Base-by-base conservation (phyloP, 192 early-diverging fungal species). In the Blastocladiella britannica region DNA sequence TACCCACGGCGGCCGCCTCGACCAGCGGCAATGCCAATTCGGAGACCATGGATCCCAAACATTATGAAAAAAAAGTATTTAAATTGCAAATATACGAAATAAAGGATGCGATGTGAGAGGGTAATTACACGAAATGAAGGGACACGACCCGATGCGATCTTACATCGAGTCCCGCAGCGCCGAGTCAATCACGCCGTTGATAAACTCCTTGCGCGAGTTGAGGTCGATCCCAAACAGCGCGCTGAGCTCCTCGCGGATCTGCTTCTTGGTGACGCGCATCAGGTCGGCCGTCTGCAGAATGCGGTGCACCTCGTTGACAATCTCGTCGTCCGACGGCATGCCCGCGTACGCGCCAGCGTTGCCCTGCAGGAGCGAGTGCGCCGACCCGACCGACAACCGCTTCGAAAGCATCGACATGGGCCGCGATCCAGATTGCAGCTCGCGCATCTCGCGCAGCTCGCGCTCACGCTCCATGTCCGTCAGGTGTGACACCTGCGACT, bases 171-270 rank as follows among this genome's bases (percentile, higher is more conserved):
- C 65, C 56, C 70, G 72, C 22, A 76, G 59, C 51, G 68, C 67
- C 59, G 59, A 68, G 61, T 90, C 87, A 60, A 97, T 94, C 61
- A 79, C 82, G 56, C 71, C 69, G 67, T 93, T 94, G 71, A 95
- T 95, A 55, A 77, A 82, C 28, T 85, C 82, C 69, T 91, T 92
- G 55, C 80, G 72, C 22, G 73, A 65, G 28, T 74, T 82, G 74
- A 93, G 71, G 55, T 98, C 94, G 47, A 85, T 70, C 20, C 82
- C 82, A 71, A 94, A 91, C 55, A 74, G 63, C 12, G 65, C 66
- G 57, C 82, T 78, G 52, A 98, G 65, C 65, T 90, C 77, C 60
- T 93, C 86, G 53, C 94, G 87, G n/a, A 95, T 90, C 58, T 77
- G 72, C 63, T 83, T 83, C 70, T 89, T 89, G 28, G 88, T 88